Percentiles rank a stretch among this genome's conserved stretches.
These are phyloP conservation scores for Eutypella sp. DNA, from an alignment of 2,329 filamentous ascomycete genomes.

Conservation along the genomic window DNA sequence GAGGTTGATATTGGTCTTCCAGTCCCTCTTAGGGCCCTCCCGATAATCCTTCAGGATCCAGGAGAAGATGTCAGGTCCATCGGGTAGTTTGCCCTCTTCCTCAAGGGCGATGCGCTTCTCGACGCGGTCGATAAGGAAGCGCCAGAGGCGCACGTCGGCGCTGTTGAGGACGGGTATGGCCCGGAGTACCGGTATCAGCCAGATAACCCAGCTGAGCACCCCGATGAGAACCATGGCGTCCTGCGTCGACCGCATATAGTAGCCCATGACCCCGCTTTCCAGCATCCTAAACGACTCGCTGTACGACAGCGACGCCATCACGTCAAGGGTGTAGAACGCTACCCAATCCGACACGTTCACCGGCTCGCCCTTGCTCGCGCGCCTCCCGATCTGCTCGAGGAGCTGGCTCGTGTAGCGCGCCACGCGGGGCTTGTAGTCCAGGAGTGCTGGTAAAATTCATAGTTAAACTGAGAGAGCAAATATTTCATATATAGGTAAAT, in stretches of 20 bases:
- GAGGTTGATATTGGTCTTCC: conserved; percentile 20
- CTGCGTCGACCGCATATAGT: conserved; percentile 21
- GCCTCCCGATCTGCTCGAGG: conserved; percentile 15
- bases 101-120: background rate
- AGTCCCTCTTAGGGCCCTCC: conserved; percentile 8
- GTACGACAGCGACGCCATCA: conserved; percentile 38
- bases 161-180: too few relatives aligned
- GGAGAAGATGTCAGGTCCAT: conserved; percentile 26
- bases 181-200: conserved; percentile 15
- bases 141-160: background rate
- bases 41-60: conserved; percentile 26
- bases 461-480: too few relatives aligned
- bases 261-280: conserved; percentile 17
- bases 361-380: conserved; percentile 12
- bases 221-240: conserved; percentile 18
- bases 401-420: conserved; percentile 18
- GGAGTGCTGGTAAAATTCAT: background rate
- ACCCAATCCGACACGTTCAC: conserved; percentile 29
- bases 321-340: conserved; percentile 32
- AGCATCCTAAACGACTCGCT: conserved; percentile 32
- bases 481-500: too few relatives aligned
- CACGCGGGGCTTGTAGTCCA: conserved; percentile 25
- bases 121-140: background rate
- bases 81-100: conserved; percentile 10
- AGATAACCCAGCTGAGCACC: conserved; percentile 18